phyloP scores from a whole-genome alignment of 2,329 filamentous ascomycete species.

The Ophiostoma populinum region DNA sequence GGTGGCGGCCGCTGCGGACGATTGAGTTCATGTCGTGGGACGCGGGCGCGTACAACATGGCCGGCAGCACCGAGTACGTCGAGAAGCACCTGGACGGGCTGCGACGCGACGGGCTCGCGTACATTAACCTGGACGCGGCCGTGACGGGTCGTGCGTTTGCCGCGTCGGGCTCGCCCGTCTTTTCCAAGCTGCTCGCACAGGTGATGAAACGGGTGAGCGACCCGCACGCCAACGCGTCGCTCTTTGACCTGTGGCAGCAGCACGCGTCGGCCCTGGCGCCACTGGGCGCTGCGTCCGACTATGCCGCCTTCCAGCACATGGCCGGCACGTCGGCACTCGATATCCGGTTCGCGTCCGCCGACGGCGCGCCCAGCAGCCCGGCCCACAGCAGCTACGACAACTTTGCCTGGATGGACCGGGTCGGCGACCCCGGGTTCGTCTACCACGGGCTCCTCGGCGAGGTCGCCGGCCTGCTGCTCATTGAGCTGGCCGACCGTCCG shows the following conservation, averaged over 20 bases:
- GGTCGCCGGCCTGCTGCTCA: slow-evolving; percentile 62
- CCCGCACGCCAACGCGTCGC: slow-evolving; percentile 50
- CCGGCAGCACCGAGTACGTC: slow-evolving; percentile 89
- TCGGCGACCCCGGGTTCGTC: slow-evolving; percentile 65
- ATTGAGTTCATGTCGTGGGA: slow-evolving; percentile 98
- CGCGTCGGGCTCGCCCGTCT: slow-evolving; percentile 67
- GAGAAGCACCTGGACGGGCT: slow-evolving; percentile 64
- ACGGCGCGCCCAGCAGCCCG: slow-evolving; percentile 23
- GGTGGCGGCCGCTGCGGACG: slow-evolving; percentile 83
- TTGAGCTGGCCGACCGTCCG: slow-evolving; percentile 67
- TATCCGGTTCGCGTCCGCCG: slow-evolving; percentile 44
- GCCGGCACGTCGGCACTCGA: slow-evolving; percentile 79
- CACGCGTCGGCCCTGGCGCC: slow-evolving; percentile 43
- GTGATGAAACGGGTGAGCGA: slow-evolving; percentile 61
- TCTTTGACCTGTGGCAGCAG: slow-evolving; percentile 62
- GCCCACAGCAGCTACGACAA: slow-evolving; percentile 80
- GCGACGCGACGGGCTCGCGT: slow-evolving; percentile 60
- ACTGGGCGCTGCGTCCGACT: slow-evolving; percentile 63
- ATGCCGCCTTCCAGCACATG: slow-evolving; percentile 79
- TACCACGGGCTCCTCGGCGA: slow-evolving; percentile 70
- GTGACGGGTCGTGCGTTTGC: slow-evolving; percentile 60
- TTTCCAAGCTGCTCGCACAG: slow-evolving; percentile 52
- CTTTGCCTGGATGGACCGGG: slow-evolving; percentile 65
- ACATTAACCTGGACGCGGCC: slow-evolving; percentile 79
- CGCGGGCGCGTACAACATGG: slow-evolving; percentile 77